Base-by-base conservation (phyloP, 2,329 filamentous ascomycete genomes). In the Coniochaeta hoffmannii region DNA sequence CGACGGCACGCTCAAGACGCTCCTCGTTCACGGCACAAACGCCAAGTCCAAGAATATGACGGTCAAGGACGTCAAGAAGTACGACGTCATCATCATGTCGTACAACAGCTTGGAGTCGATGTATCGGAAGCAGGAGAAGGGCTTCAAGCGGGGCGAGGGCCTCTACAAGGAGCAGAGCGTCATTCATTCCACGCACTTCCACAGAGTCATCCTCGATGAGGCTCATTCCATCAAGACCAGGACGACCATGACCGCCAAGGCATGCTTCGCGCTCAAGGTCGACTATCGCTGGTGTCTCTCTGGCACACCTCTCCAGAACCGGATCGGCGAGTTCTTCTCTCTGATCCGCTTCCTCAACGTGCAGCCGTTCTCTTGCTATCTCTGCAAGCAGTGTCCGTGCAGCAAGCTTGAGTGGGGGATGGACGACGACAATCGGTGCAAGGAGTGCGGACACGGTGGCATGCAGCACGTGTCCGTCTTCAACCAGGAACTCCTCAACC, bases 321-420 rank as follows among this genome's bases (percentile, higher is more conserved):
- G 93, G 54, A 97, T 97, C 61, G 93, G 94, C 65, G 93, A 97
- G 69, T 95, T 97, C 70, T 97, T 97, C 72, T 97, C 93, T 0
- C 76, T 97, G 22, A 78, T 99, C 55, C 87, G 94, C 2, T 99
- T 99, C 70, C 80, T 99, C 30, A 88, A 96, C 68, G 80, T 97
- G 34, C 80, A 82, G 9, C 93, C 93, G 0, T 97, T 97, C 69
- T 88, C 93, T 8, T 91, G 90, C 61, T 99, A 99, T 68, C 87
- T 97, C 61, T 99, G 94, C 78, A 94, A 93, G 68, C 79, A 84
- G 56, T 99, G 94, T 67, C 69, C 80, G 4, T 99, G 94, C 69
- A 83, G 88, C 51, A 81, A 83, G 55, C 74, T 96, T 4, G 90
- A 97, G 64, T 99, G 94, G 94, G 78, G 78, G 3, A 86, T 94